These are phyloP conservation scores for Tolypocladium inflatum DNA, from an alignment of 2,329 filamentous ascomycete genomes.

Conservation along the genomic window DNA sequence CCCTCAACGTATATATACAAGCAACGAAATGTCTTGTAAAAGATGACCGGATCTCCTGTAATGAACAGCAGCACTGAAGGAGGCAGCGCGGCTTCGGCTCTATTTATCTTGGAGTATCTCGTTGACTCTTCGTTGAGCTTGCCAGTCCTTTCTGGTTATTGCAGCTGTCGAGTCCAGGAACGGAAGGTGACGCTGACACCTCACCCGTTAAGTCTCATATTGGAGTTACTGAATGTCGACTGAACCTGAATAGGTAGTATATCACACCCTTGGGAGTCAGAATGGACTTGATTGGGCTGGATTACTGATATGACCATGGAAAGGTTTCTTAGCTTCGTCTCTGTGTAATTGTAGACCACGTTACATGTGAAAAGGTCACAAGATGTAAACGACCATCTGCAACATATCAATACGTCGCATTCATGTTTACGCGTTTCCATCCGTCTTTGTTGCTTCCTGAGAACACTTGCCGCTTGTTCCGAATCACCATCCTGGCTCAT, in stretches of 20 bases:
- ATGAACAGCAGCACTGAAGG: not conserved
- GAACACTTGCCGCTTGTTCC: not conserved
- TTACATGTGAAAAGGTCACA: not conserved
- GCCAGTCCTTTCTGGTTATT: not conserved
- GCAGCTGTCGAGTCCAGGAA: not conserved
- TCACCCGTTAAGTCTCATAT: not conserved
- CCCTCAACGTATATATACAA: not conserved
- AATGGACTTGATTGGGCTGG: not conserved
- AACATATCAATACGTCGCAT: not conserved
- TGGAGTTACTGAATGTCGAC: not conserved
- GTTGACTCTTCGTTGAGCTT: not conserved
- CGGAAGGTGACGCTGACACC: not conserved
- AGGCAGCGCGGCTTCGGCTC: not conserved
- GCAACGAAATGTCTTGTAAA: not conserved
- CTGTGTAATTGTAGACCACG: not conserved
- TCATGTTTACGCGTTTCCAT: not conserved
- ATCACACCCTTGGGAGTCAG: not conserved
- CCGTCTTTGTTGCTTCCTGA: not conserved
- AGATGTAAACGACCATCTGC: not conserved
- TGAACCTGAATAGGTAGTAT: not conserved
- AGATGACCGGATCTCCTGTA: not conserved
- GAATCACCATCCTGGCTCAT: no score
- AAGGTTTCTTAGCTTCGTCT: not conserved
- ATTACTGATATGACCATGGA: not conserved
- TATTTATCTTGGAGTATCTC: not conserved